These are phyloP conservation scores for Aspergillus piperis DNA, from an alignment of 2,329 filamentous ascomycete genomes.

Conservation along the genomic window DNA sequence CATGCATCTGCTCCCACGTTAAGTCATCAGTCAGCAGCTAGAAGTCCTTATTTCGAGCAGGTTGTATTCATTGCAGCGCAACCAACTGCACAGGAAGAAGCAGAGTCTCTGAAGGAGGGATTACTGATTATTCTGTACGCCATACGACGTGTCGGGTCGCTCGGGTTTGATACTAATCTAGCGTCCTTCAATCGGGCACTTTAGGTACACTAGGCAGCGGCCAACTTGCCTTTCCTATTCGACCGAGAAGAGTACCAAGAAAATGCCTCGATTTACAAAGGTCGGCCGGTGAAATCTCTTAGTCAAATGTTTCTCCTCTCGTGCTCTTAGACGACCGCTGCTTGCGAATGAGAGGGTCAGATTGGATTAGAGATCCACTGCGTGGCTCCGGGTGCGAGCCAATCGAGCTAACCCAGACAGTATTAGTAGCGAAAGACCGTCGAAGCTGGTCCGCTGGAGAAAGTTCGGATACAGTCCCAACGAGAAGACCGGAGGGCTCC, in stretches of 20 bases:
- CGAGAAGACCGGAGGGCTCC: not conserved
- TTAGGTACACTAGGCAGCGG: not conserved
- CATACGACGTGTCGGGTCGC: not conserved
- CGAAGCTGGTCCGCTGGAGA: slow-evolving; percentile 10
- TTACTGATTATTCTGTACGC: not conserved
- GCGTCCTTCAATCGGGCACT: not conserved
- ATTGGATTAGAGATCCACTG: slow-evolving; percentile 13
- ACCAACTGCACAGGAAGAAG: not conserved
- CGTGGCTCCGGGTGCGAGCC: not conserved
- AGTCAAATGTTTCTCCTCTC: slow-evolving; percentile 13
- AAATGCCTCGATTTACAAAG: slow-evolving; percentile 15
- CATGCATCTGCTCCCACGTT: not conserved
- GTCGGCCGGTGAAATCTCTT: slow-evolving; percentile 13
- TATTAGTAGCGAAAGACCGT: slow-evolving; percentile 1
- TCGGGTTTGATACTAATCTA: not conserved
- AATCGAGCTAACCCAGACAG: slow-evolving; percentile 3
- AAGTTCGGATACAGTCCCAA: slow-evolving; percentile 4
- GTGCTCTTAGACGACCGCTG: not conserved
- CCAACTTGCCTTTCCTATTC: not conserved
- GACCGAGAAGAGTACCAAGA: slow-evolving; percentile 5
- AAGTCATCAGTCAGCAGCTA: not conserved
- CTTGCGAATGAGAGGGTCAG: slow-evolving; percentile 11
- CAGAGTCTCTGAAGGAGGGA: too few relatives aligned
- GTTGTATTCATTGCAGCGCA: not conserved
- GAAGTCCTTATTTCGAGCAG: not conserved